Evolutionary conservation across 371 early-diverging fungal genomes (phyloP), one percentile per base, ranked within the genome.

Genomic region (Nosema muscidifuracis): DNA sequence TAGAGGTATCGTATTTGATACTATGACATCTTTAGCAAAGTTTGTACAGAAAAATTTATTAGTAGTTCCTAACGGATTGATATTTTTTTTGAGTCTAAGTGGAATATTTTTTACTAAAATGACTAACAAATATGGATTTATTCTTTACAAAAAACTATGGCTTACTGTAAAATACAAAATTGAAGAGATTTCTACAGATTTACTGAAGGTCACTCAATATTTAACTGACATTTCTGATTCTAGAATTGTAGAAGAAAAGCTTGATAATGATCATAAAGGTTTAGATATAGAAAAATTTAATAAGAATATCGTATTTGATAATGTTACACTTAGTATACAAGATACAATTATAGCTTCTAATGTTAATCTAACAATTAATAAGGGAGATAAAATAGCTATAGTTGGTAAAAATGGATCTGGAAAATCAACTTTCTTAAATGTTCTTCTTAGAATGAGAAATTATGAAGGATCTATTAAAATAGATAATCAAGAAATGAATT

Each of bases 321-420:
- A 22, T 15, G 18, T 22, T 12, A 18, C 9, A 1, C 10, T 67
- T 24, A 24, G 36, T 1, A 34, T 67, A 2, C 10, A 56, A 28
- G 43, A 38, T 30, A 24, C 18, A 26, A 53, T 31, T 10, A 38
- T 42, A n/a, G 38, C 16, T 57, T 12, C 24, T 28, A 15, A 30
- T 16, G 26, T 47, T 36, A 43, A 44, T 15, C 47, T 80, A 83
- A 56, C 30, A 24, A 74, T 87, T 16, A 79, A 79, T 4, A 75
- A 76, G 40, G 87, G 87, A 0, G 80, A 81, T 30, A 82, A 83
- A 26, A 77, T 87, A 24, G 86, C 85, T 7, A 68, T 87, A 0
- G 75, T 82, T 47, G 87, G 87, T 0, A 65, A 75, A 18, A 81
- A 79, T 73, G 87, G 87, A 31, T 74, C 90, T 71, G 87, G 87